Evolutionary conservation across 306 rosid species (phyloP).

Genomic region (Quercus robur): DNA sequence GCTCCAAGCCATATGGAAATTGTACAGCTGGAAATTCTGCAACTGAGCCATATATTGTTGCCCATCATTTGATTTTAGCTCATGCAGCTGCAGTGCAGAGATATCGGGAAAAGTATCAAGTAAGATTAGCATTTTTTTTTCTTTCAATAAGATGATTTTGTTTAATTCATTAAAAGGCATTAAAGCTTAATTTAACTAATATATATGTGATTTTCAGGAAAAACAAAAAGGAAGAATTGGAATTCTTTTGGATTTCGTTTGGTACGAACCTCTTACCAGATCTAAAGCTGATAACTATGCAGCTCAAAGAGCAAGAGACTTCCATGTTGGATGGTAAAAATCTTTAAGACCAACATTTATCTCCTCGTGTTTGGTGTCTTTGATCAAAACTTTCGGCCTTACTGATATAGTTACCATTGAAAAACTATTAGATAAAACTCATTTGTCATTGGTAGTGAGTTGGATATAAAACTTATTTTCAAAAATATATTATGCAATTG

Average conservation of each 20-base stretch:
- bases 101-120: constrained; percentile 77
- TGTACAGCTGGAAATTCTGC: constrained; percentile 77
- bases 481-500: no score
- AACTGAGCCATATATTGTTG: constrained; percentile 82
- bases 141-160: neutral
- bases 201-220: constrained; percentile 38
- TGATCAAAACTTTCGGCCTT: neutral
- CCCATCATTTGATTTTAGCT: constrained; percentile 77
- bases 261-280: constrained; percentile 92
- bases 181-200: constrained; percentile 6
- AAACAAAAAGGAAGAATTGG: constrained; percentile 80
- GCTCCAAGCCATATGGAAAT: constrained; percentile 80
- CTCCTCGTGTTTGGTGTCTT: neutral
- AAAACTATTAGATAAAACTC: neutral
- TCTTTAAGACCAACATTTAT: neutral
- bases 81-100: constrained; percentile 86
- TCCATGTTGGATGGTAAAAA: constrained; percentile 88
- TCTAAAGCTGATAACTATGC: constrained; percentile 82
- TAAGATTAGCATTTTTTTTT: constrained; percentile 14
- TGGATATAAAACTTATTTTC: neutral
- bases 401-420: neutral
- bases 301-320: constrained; percentile 95
- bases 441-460: neutral
- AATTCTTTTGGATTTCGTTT: constrained; percentile 79
- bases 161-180: neutral